Evolutionary conservation across 2,329 filamentous ascomycete genomes (phyloP).

Genomic region (Fusarium irregulare): DNA sequence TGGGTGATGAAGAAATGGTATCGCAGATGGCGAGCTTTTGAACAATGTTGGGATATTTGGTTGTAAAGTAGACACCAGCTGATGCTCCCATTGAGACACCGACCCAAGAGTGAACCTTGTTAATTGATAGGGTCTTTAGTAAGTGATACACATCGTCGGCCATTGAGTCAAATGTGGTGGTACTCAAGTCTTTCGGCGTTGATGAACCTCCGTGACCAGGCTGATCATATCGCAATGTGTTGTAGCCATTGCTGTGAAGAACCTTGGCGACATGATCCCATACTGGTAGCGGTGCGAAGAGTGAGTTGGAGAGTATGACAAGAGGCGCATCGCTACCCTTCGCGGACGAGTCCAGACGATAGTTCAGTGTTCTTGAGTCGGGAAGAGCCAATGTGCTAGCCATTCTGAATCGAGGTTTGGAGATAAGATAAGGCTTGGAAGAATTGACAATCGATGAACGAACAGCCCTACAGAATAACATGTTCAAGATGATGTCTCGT

Average conservation of each 20-base stretch:
- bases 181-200: conserved; percentile 49
- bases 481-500: not conserved
- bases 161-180: conserved; percentile 53
- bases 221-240: conserved; percentile 57
- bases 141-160: conserved; percentile 54
- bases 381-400: conserved; percentile 41
- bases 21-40: conserved; percentile 55
- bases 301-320: conserved; percentile 55
- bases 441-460: not conserved
- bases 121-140: conserved; percentile 48
- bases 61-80: conserved; percentile 54
- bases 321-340: conserved; percentile 41
- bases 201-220: conserved; percentile 57
- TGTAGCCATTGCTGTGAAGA: conserved; percentile 52
- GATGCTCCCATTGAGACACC: conserved; percentile 60
- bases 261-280: conserved; percentile 56
- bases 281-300: conserved; percentile 50
- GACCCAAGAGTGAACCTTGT: conserved; percentile 54
- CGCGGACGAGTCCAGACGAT: conserved; percentile 44
- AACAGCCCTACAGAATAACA: conserved; percentile 14
- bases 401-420: conserved; percentile 19
- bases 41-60: conserved; percentile 53
- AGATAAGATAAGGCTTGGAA: not conserved
- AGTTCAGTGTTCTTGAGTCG: conserved; percentile 47
- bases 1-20: conserved; percentile 54